These are phyloP conservation scores for Scytalidium lignicola DNA, from an alignment of 2,329 filamentous ascomycete genomes.

Conservation along the genomic window DNA sequence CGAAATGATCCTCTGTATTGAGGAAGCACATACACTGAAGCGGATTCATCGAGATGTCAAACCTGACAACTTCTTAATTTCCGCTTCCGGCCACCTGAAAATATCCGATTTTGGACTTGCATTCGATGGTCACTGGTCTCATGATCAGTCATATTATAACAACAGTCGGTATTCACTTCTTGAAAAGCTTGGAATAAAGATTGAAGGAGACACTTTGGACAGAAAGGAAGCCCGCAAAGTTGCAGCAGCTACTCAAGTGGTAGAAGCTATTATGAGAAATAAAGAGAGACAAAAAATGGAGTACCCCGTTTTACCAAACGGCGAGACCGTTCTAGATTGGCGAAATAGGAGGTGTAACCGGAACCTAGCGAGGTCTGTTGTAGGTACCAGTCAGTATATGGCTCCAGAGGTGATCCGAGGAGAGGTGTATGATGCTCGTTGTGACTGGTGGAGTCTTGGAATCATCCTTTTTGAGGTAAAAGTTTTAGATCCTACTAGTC, in stretches of 20 bases:
- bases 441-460: slow-evolving; percentile 96
- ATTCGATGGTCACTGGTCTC: slow-evolving; percentile 92
- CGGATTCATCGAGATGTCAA: slow-evolving; percentile 97
- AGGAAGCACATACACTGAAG: slow-evolving; percentile 80
- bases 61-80: slow-evolving; percentile 94
- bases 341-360: slow-evolving; percentile 65
- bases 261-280: slow-evolving; percentile 33
- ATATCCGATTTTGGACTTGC: slow-evolving; percentile 96
- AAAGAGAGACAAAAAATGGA: slow-evolving; percentile 35
- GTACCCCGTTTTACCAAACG: slow-evolving; percentile 17
- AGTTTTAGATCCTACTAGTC: not conserved
- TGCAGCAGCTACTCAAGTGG: slow-evolving; percentile 33
- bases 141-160: slow-evolving; percentile 82
- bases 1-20: slow-evolving; percentile 93
- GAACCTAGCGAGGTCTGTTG: slow-evolving; percentile 74
- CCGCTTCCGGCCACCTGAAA: slow-evolving; percentile 81
- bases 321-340: slow-evolving; percentile 59
- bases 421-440: slow-evolving; percentile 81
- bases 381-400: slow-evolving; percentile 98
- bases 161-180: slow-evolving; percentile 76
- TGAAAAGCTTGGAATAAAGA: slow-evolving; percentile 66
- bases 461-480: slow-evolving; percentile 81
- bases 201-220: slow-evolving; percentile 72
- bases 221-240: slow-evolving; percentile 45
- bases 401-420: slow-evolving; percentile 87